Evolutionary conservation across 768 basidiomycete genomes (phyloP).

Genomic region (Termitomyces eurrhizus): DNA sequence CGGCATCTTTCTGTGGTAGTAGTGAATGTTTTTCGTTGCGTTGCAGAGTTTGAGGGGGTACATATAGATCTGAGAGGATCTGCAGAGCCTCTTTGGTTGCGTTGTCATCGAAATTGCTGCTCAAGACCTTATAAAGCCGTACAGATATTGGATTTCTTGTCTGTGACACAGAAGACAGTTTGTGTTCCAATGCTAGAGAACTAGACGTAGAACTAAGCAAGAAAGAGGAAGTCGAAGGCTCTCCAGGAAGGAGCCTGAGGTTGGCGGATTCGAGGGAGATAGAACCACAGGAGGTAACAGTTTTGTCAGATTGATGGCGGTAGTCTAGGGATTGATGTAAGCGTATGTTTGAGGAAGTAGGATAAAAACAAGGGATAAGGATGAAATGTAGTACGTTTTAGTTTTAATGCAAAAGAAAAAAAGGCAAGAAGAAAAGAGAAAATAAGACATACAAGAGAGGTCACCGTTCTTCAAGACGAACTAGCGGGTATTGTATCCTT

Average conservation of each 20-base stretch:
- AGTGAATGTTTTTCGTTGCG: too few species aligned
- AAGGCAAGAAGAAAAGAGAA: neutral
- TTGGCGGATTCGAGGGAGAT: slow-evolving; percentile 82
- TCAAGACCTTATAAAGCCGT: too few species aligned
- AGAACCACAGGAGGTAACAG: slow-evolving; percentile 78
- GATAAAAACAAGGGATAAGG: neutral
- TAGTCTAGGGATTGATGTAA: slow-evolving; percentile 51
- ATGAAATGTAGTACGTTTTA: neutral
- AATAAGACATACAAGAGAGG: slow-evolving; percentile 64
- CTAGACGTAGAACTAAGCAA: slow-evolving; percentile 9
- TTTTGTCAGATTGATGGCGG: slow-evolving; percentile 87
- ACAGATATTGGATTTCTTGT: slow-evolving; percentile 67
- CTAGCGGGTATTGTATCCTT: slow-evolving; percentile 88
- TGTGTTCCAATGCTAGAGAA: slow-evolving; percentile 12
- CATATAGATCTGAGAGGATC: too few species aligned
- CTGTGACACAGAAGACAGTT: slow-evolving; percentile 23
- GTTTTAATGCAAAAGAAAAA: neutral
- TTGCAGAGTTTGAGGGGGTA: too few species aligned
- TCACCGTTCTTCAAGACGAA: slow-evolving; percentile 86
- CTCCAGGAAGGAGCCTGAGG: slow-evolving; percentile 47
- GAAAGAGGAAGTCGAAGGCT: slow-evolving; percentile 6
- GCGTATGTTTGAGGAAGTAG: neutral
- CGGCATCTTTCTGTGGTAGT: too few species aligned
- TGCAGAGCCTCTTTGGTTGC: too few species aligned
- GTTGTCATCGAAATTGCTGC: too few species aligned